Percentiles rank a stretch among this genome's conserved stretches.
phyloP scores from a whole-genome alignment of 495 filamentous ascomycete species.

The Penicillium ochrochloron region DNA sequence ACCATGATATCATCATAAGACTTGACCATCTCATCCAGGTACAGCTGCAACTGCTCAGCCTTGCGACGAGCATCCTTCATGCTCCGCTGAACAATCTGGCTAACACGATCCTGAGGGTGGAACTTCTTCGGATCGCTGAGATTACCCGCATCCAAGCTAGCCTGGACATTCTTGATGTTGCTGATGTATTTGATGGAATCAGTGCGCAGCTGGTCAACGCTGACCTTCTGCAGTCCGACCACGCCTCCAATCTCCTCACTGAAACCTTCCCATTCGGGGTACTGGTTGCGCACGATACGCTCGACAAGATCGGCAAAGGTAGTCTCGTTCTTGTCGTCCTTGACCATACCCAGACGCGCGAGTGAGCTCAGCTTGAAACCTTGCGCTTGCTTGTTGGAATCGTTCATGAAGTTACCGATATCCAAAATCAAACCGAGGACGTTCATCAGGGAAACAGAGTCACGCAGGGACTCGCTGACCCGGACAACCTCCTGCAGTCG shows the following conservation, averaged over 20 bases:
- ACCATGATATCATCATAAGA: slow-evolving; percentile 95
- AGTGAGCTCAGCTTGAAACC: slow-evolving; percentile 98
- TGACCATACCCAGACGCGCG: slow-evolving; percentile 94
- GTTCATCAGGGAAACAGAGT: slow-evolving; percentile 91
- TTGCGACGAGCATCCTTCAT: slow-evolving; percentile 98
- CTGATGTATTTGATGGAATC: slow-evolving; percentile 95
- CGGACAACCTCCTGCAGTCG: slow-evolving; percentile 81
- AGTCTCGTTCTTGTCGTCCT: slow-evolving; percentile 97
- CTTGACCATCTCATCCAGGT: slow-evolving; percentile 88
- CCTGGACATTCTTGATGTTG: slow-evolving; percentile 92
- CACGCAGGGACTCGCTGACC: slow-evolving; percentile 86
- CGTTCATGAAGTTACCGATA: slow-evolving; percentile 99
- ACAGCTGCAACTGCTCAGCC: slow-evolving; percentile 93
- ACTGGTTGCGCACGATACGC: slow-evolving; percentile 93
- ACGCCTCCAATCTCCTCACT: slow-evolving; percentile 83
- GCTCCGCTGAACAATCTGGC: slow-evolving; percentile 84
- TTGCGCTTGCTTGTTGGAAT: slow-evolving; percentile 95
- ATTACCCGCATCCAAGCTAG: slow-evolving; percentile 89
- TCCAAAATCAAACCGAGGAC: slow-evolving; percentile 94
- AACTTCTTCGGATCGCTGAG: slow-evolving; percentile 96
- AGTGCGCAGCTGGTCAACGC: slow-evolving; percentile 84
- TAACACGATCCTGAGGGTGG: slow-evolving; percentile 94
- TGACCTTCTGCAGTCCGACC: slow-evolving; percentile 84
- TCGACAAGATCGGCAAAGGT: slow-evolving; percentile 97
- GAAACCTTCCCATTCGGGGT: slow-evolving; percentile 93